Evolutionary conservation across 306 rosid species (phyloP).

Genomic region (Corylus americana): DNA sequence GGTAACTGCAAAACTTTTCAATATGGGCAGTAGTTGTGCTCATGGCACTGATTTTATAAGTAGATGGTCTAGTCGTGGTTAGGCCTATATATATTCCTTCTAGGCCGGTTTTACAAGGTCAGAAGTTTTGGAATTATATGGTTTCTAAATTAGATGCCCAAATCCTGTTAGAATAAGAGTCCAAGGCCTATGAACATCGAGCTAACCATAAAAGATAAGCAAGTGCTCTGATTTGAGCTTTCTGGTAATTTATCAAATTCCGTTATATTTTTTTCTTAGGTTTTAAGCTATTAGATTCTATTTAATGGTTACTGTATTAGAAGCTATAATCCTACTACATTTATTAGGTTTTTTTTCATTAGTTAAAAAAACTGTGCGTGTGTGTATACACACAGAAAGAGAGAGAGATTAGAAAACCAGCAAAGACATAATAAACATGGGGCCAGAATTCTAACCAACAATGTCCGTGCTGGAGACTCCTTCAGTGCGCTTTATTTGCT

Average conservation of each 20-base stretch:
- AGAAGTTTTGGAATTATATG: neutral
- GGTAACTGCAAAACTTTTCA: neutral
- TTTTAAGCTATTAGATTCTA: neutral
- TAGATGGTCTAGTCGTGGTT: neutral
- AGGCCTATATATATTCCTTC: neutral
- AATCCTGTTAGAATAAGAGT: neutral
- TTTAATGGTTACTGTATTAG: neutral
- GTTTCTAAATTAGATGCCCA: neutral
- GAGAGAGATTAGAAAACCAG: neutral
- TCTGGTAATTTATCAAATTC: neutral
- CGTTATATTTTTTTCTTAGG: neutral
- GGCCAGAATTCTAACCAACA: slow-evolving; percentile 45
- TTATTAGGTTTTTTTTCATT: neutral
- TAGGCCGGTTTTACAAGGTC: neutral
- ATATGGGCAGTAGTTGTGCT: neutral
- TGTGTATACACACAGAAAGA: neutral
- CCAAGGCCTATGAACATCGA: neutral
- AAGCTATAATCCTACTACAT: neutral
- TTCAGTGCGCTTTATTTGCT: slow-evolving; percentile 68
- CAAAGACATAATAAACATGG: neutral
- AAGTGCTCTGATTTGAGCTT: neutral
- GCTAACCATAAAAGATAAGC: neutral
- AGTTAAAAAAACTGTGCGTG: neutral
- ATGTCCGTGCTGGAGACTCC: slow-evolving; percentile 69
- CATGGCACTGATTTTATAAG: neutral